Evolutionary conservation across 1,139 yeast species (phyloP).

Genomic region (Hemisphaericaspora xylanilytica): DNA sequence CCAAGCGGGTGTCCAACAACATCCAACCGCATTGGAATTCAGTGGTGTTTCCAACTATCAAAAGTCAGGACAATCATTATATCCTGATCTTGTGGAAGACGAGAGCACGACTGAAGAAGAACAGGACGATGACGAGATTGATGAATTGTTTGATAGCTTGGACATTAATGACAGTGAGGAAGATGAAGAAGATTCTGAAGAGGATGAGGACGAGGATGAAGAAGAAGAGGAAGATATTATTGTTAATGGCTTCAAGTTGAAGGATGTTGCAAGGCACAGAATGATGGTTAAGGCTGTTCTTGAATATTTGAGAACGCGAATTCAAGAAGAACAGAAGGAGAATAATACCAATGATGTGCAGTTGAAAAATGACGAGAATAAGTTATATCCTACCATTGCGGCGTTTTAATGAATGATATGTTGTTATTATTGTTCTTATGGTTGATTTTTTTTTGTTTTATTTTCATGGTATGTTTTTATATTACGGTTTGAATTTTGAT

Average conservation of each 20-base stretch:
- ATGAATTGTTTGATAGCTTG: slow-evolving; percentile 17
- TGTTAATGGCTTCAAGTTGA: slow-evolving; percentile 21
- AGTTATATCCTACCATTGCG: slow-evolving; percentile 43
- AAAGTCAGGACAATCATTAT: slow-evolving; percentile 30
- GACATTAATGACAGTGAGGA: slow-evolving; percentile 8
- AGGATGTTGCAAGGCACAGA: slow-evolving; percentile 37
- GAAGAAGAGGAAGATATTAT: slow-evolving; percentile 11
- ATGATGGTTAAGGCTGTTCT: slow-evolving; percentile 34
- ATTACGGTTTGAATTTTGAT: not conserved
- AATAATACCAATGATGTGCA: slow-evolving; percentile 4
- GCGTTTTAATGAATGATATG: slow-evolving; percentile 31
- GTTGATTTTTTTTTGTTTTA: slow-evolving; percentile 2
- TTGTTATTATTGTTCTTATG: not conserved
- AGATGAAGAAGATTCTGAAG: slow-evolving; percentile 11
- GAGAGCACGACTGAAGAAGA: slow-evolving; percentile 13
- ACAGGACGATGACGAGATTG: slow-evolving; percentile 17
- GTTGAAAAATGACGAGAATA: slow-evolving; percentile 15
- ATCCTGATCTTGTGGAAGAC: slow-evolving; percentile 14
- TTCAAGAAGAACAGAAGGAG: slow-evolving; percentile 14
- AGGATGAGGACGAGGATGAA: slow-evolving; percentile 12
- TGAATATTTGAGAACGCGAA: slow-evolving; percentile 22
- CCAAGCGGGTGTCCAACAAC: slow-evolving; percentile 8
- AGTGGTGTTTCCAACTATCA: slow-evolving; percentile 42
- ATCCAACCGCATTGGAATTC: slow-evolving; percentile 33
- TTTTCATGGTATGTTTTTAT: no score